Conservation (phyloP, 1,284 basidiomycete genomes). For the Inonotus obliquus region DNA sequence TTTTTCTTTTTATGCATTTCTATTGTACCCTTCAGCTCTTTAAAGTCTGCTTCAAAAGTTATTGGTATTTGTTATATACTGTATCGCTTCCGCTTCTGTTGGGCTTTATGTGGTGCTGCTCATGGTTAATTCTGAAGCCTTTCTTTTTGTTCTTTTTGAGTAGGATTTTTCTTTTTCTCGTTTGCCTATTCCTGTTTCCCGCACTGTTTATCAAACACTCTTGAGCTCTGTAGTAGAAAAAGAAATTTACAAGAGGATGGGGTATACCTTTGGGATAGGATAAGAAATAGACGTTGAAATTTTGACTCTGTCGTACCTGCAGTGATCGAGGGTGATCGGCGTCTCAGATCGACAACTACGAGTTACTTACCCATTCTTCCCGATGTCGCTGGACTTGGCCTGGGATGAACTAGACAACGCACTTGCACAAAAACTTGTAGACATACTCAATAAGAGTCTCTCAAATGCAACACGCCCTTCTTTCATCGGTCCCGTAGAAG, state of each 20-base stretch:
- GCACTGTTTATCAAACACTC: neutral
- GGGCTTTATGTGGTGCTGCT: neutral
- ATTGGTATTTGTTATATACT: constrained; percentile 6
- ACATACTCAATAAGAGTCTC: constrained; percentile 80
- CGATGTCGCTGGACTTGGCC: constrained; percentile 78
- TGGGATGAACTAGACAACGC: constrained; percentile 70
- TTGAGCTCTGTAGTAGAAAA: neutral
- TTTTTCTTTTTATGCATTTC: neutral
- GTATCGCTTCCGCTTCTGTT: neutral
- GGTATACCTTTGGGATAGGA: neutral
- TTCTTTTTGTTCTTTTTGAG: neutral
- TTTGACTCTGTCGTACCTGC: neutral
- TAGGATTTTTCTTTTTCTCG: neutral
- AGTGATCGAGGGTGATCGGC: neutral
- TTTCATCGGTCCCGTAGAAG: constrained; percentile 88
- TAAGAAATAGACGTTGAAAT: neutral
- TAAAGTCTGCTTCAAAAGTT: neutral
- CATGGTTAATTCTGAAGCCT: neutral
- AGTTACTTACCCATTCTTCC: too few species aligned
- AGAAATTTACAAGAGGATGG: neutral
- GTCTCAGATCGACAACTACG: neutral
- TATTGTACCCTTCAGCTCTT: neutral
- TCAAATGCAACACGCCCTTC: constrained; percentile 70
- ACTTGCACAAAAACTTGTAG: constrained; percentile 69
- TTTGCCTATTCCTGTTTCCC: neutral